phyloP scores from a whole-genome alignment of 1,284 basidiomycete species.

The Abortiporus biennis region DNA sequence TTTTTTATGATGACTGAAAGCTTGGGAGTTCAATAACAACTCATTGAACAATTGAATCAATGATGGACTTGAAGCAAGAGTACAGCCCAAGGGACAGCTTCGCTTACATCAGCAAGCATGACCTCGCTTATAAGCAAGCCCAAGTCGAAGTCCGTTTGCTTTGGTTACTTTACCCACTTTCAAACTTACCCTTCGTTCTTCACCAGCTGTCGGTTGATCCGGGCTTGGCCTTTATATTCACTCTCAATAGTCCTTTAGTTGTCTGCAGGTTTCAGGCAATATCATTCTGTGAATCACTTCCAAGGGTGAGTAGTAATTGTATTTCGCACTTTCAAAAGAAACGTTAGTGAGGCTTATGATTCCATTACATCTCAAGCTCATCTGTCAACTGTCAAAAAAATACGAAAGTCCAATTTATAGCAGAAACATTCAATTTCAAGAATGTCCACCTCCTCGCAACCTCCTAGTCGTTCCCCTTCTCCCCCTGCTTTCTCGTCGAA shows the following conservation, averaged over 20 bases:
- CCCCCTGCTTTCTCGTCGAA: conserved; percentile 7
- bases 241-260: conserved; percentile 5
- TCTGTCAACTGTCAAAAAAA: background rate
- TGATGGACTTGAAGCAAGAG: background rate
- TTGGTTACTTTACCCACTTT: background rate
- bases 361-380: background rate
- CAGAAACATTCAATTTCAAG: background rate
- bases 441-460: background rate
- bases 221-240: conserved; percentile 7
- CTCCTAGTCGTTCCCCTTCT: background rate
- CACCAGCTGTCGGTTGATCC: conserved; percentile 13
- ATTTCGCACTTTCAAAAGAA: background rate
- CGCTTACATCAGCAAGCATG: background rate
- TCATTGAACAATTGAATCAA: background rate
- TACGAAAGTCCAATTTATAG: background rate
- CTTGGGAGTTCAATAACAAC: background rate
- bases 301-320: conserved; percentile 1
- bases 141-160: conserved; percentile 1
- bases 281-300: background rate
- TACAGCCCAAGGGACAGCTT: conserved; percentile 3
- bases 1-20: background rate
- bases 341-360: background rate
- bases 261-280: conserved; percentile 3
- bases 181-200: conserved; percentile 5
- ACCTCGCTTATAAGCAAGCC: background rate